Percentiles rank a stretch among this genome's conserved stretches.
These are phyloP conservation scores for Populus trichocarpa DNA, from an alignment of 441 rosid species.

Conservation along the genomic window DNA sequence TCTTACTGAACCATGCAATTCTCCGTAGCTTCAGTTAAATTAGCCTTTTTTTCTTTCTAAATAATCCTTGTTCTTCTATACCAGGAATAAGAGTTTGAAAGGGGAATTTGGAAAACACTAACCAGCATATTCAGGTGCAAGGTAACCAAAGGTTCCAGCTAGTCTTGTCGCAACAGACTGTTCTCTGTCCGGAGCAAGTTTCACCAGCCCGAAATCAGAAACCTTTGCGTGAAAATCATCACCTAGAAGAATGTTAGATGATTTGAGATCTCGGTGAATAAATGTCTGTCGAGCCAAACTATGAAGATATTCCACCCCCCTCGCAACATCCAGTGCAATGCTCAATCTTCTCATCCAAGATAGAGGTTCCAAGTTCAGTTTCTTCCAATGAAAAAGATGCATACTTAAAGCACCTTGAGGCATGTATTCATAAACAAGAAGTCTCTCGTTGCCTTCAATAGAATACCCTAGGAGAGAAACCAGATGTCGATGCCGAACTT, in stretches of 20 bases:
- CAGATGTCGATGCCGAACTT: slow-evolving; percentile 43
- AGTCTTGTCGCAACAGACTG: too few species aligned
- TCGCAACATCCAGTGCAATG: slow-evolving; percentile 48
- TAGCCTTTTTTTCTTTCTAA: neutral
- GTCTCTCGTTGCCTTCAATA: slow-evolving; percentile 32
- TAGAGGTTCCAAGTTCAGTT: slow-evolving; percentile 33
- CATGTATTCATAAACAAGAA: slow-evolving; percentile 52
- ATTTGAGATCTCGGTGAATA: slow-evolving; percentile 54
- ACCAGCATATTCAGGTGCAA: too few species aligned
- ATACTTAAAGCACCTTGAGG: slow-evolving; percentile 44
- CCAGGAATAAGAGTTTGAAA: neutral
- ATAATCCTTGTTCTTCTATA: neutral
- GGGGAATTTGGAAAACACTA: neutral
- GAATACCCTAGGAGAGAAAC: slow-evolving; percentile 45
- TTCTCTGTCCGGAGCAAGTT: too few species aligned
- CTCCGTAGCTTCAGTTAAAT: neutral
- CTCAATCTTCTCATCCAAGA: slow-evolving; percentile 38
- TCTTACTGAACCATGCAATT: neutral
- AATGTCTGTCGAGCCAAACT: slow-evolving; percentile 38
- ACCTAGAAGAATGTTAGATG: slow-evolving; percentile 44
- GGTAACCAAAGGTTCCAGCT: too few species aligned
- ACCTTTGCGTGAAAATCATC: slow-evolving; percentile 34
- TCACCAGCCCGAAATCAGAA: too few species aligned
- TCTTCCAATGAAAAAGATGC: slow-evolving; percentile 48
- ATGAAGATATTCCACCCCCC: slow-evolving; percentile 55